These are phyloP conservation scores for Melastoma malabathricum DNA, from an alignment of 345 rosid species.

Conservation along the genomic window DNA sequence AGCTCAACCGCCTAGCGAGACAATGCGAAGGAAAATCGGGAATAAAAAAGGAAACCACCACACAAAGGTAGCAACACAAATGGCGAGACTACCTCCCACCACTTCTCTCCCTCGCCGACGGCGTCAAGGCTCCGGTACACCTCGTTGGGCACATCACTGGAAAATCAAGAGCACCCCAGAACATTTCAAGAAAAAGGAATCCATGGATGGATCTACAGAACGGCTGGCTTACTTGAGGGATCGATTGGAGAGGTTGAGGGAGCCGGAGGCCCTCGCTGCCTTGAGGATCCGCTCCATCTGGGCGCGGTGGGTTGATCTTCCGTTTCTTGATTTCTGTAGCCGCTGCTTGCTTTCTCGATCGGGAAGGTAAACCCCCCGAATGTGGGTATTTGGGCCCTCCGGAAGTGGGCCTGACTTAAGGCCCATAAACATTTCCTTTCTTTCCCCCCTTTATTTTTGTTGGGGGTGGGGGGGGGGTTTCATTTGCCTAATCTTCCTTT, in stretches of 20 bases:
- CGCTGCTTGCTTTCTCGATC: too few relatives aligned
- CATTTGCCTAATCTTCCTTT: too few relatives aligned
- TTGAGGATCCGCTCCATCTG: constrained; percentile 70
- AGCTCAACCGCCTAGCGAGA: constrained; percentile 65
- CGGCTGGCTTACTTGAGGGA: constrained; percentile 51
- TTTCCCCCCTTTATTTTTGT: too few relatives aligned
- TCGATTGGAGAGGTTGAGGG: constrained; percentile 88
- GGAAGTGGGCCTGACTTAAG: too few relatives aligned
- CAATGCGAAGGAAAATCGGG: not conserved
- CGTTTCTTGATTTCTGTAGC: too few relatives aligned
- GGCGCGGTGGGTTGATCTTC: too few relatives aligned
- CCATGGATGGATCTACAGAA: not conserved
- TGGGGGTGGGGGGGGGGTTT: too few relatives aligned
- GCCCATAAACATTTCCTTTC: too few relatives aligned
- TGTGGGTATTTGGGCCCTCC: too few relatives aligned
- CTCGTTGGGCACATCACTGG: constrained; percentile 64
- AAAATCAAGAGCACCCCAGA: not conserved
- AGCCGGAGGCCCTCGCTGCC: constrained; percentile 72
- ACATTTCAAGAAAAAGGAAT: not conserved
- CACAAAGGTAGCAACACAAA: too few relatives aligned
- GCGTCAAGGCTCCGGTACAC: constrained; percentile 51
- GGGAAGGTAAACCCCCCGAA: too few relatives aligned
- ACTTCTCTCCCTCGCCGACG: constrained; percentile 65
- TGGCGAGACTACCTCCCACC: constrained; percentile 74
- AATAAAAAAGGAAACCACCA: not conserved